Base-by-base conservation (phyloP, 1,284 basidiomycete genomes). In the Somion occarium region DNA sequence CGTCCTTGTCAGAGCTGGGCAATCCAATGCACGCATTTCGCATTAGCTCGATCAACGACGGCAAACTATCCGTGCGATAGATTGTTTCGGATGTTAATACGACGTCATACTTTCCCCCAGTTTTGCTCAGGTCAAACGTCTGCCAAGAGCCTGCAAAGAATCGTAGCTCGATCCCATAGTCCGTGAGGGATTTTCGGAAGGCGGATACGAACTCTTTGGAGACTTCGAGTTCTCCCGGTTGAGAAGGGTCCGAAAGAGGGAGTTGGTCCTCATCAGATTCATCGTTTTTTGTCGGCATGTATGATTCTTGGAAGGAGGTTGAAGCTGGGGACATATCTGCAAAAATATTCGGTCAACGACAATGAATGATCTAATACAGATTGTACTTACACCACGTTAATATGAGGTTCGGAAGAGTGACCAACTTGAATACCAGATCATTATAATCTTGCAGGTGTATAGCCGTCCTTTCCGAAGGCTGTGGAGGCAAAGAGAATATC, bases 401-500 rank as follows among this genome's bases (percentile, higher is more conserved):
- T 19, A 98, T 66, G 37, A 98, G 69, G 64, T 98, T 99, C 0
- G 96, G 93, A 3, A 93, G 73, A 0, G 93, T 94, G 37, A 92
- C 86, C 2, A 96, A 80, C 45, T 86, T 79, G 1, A 98, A 70
- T 1, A 95, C 93, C 13, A 89, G 82, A 0, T 73, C 68, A 63
- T 98, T 99, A 73, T 95, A 99, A 68, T 99, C 96, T 74, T 98
- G 94, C 2, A 98, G 69, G 60, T 93, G 87, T n/a, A 98, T 62
- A 3, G 69, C 0, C 83, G 85, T 42, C 68, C 69, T 46, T 54
- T 46, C 3, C 56, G 49, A 22, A 20, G 44, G 18, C 53, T 58
- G 26, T 7, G 49, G 37, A 60, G 51, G 47, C 3, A 61, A 62
- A 2, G 71, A 69, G 44, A 96, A 80, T 3, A 95, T 62, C 26